Evolutionary conservation across 768 basidiomycete genomes (phyloP).

Genomic region (Serendipita vermifera): DNA sequence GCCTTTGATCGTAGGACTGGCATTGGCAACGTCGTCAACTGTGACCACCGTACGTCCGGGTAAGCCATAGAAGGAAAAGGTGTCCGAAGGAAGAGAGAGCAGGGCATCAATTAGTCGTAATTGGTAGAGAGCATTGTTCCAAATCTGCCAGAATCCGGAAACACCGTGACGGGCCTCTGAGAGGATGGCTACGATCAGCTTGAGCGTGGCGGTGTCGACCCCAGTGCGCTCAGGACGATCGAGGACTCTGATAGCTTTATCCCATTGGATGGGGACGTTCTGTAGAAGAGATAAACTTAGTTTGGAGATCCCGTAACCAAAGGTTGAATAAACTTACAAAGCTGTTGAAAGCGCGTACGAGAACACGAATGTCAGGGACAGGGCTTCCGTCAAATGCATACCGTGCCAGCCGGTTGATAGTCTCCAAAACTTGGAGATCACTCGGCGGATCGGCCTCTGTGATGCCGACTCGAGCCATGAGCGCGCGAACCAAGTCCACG

Average conservation of each 20-base stretch:
- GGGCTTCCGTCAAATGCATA: conserved; percentile 58
- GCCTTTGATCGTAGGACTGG: conserved; percentile 84
- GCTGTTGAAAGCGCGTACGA: conserved; percentile 59
- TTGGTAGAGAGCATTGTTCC: conserved; percentile 78
- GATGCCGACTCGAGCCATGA: conserved; percentile 64
- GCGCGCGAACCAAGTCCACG: conserved; percentile 50
- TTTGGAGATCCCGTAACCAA: not conserved
- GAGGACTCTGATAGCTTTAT: conserved; percentile 69
- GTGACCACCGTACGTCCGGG: conserved; percentile 75
- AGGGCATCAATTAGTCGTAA: conserved; percentile 79
- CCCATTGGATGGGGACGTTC: conserved; percentile 64
- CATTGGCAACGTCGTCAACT: conserved; percentile 71
- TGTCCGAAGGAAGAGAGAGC: conserved; percentile 76
- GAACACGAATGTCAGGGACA: conserved; percentile 59
- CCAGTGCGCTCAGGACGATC: conserved; percentile 74
- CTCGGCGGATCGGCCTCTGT: conserved; percentile 57
- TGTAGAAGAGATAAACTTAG: conserved; percentile 20
- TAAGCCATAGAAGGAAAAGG: conserved; percentile 86
- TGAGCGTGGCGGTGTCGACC: conserved; percentile 79
- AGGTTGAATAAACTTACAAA: conserved; percentile 40
- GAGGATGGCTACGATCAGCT: conserved; percentile 78
- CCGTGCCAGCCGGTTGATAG: conserved; percentile 52
- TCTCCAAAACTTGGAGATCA: conserved; percentile 57
- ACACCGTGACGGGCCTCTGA: conserved; percentile 69
- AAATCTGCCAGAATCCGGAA: conserved; percentile 71